Evolutionary conservation across 2,329 filamentous ascomycete species (phyloP).

Genomic region (Xylariales sp.): DNA sequence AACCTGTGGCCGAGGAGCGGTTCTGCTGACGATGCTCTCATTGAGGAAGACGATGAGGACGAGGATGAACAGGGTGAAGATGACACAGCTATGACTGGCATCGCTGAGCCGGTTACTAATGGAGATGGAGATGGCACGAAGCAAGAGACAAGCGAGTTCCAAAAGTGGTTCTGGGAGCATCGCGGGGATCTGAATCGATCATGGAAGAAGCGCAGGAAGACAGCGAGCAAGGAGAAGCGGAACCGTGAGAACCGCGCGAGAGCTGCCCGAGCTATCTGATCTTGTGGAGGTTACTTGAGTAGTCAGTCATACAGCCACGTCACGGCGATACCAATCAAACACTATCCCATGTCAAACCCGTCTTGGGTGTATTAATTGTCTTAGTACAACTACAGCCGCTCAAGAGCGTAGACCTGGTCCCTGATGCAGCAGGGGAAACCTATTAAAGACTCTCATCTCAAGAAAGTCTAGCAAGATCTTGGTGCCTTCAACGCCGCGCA

Average conservation of each 20-base stretch:
- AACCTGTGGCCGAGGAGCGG: slow-evolving; percentile 46
- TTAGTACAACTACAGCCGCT: too few relatives aligned
- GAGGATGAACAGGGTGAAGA: slow-evolving; percentile 38
- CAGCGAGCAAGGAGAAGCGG: slow-evolving; percentile 60
- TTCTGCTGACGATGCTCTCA: slow-evolving; percentile 16
- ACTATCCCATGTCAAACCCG: neutral
- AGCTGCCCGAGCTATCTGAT: slow-evolving; percentile 36
- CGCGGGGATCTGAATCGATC: slow-evolving; percentile 59
- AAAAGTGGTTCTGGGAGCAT: slow-evolving; percentile 65
- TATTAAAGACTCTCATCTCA: too few relatives aligned
- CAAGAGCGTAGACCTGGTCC: too few relatives aligned
- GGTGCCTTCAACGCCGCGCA: neutral
- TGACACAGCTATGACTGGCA: slow-evolving; percentile 11
- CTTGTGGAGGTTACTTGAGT: neutral
- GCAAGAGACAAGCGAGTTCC: slow-evolving; percentile 45
- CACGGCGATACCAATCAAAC: neutral
- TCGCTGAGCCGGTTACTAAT: slow-evolving; percentile 6
- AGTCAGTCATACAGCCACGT: neutral
- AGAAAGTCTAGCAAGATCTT: neutral
- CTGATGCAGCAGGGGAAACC: too few relatives aligned
- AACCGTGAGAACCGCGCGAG: slow-evolving; percentile 60
- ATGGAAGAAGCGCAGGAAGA: slow-evolving; percentile 62
- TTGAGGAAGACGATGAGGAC: slow-evolving; percentile 39
- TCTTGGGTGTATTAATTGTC: too few relatives aligned
- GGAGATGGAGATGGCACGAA: slow-evolving; percentile 2